Evolutionary conservation across 1,284 basidiomycete genomes (phyloP), one percentile per base, ranked within the genome.

Genomic region (Paramarasmius palmivorus): DNA sequence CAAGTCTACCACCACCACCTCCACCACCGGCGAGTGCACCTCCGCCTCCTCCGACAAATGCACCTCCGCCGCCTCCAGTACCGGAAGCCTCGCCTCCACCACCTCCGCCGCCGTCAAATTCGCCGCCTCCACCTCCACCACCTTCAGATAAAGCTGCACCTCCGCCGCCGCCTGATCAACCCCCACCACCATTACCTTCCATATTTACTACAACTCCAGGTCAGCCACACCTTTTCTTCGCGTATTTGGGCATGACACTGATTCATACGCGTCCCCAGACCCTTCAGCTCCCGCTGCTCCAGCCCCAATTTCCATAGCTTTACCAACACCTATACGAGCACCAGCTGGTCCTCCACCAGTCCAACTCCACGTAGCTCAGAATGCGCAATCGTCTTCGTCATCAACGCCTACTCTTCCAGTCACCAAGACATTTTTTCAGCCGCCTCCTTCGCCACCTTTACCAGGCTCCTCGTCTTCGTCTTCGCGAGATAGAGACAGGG

Each of bases 361-460:
- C 10, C 55, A 54, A 34, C 50, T 57, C 42, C 52, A 57, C 25
- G 29, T 29, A 14, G 44, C 44, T 12, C 25, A 23, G 25, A 25
- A 25, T 44, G 60, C 56, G 4, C 65, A 50, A 15, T 63, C 49
- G 37, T 63, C 61, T 41, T 57, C 58, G 45, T 63, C 62, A 15
- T 64, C 68, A 40, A 62, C 61, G 17, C 64, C 59, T 23, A 53
- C 67, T 52, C 59, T 61, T 9, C 54, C 50, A 20, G 40, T 12
- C n/a, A 41, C 40, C 2, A 41, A 41, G 10, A 10, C 23, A 12
- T 41, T 46, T 46, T 46, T 46, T 32, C 44, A 49, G n/a, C 61
- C 56, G n/a, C 63, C 57, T 2, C 61, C 62, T 7, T 66, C 67
- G 1, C 66, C 71, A 39, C 64, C 64, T n/a, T 62, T 60, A 34